Evolutionary conservation across 352 stramenopile genomes (phyloP), one percentile per base, ranked within the genome.

Genomic region (Aphanomyces cochlioides): DNA sequence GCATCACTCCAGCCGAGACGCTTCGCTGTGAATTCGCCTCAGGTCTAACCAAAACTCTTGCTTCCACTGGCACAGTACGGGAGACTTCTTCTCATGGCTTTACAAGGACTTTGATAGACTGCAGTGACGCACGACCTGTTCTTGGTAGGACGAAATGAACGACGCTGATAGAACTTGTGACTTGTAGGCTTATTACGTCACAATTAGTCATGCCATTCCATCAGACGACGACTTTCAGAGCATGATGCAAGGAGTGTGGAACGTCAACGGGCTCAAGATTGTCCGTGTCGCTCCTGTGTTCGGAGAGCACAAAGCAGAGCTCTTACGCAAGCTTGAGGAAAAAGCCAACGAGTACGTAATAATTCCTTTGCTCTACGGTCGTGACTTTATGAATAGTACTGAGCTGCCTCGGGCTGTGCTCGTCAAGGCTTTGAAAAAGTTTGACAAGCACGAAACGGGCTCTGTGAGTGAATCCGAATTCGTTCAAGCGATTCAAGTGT

Each of bases 221-320:
- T 6, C 2, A n/a, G 64, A 70, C 12, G 47, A 70, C 38, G 64
- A 70, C 15, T 70, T 64, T 70, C 17, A 63, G 4, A 10, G 10
- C 8, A 70, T 70, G 64, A 47, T 70, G 15, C 48, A 37, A 10
- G 45, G 47, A 12, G 64, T 70, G 64, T 70, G 64, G 64, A 10
- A n/a, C 6, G 36, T 17, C 6, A 1, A 4, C 4, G 64, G 17
- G 36, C 47, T 70, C 6, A 54, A 47, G 15, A 15, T 56, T 10
- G n/a, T 19, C 7, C 47, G 28, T 8, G 4, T 36, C 5, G 15
- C 17, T 2, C n/a, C n/a, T 3, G 5, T 70, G 21, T 70, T 70
- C 48, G 64, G 64, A 17, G 47, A 36, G 3, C 28, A 70, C 19
- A 63, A 61, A 12, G 13, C 5, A 10, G 64, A 7, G 12, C 39